Base-by-base conservation (phyloP, 768 basidiomycete species). In the Lyophyllum semitale region DNA sequence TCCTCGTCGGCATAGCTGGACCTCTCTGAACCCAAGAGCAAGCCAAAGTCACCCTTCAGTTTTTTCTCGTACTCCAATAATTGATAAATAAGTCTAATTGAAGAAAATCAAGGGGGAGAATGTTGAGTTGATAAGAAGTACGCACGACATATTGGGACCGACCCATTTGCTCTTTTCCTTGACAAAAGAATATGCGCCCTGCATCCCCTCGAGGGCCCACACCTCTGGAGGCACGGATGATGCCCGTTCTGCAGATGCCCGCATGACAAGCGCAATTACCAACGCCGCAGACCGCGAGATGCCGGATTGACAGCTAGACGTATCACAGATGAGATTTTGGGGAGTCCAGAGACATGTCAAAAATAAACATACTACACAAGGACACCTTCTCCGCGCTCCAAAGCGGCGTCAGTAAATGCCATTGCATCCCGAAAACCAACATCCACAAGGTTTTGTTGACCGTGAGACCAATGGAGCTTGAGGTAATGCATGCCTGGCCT, bases 101-200 rank as follows among this genome's bases (percentile, higher is more conserved):
- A 61, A n/a, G 43, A 61, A 55, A 51, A 55, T 61, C 59, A 54
- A 57, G 35, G 60, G 53, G 44, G 48, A 51, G 6, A 30, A 53
- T 51, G 43, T 48, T 43, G 45, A 58, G 48, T 47, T 43, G 58
- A 63, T 53, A 64, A 32, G 41, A 43, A 51, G 38, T 35, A 87
- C 92, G 72, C 76, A 93, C 90, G 91, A 93, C 87, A 96, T 95
- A 71, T 96, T 96, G 51, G 94, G 94, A 18, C 94, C 91, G 54
- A 93, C 83, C 77, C 87, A 88, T 71, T 83, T 85, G 69, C 89
- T 92, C 76, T 91, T 94, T 66, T 87, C 82, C 71, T 95, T 95
- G 41, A 95, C 93, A 73, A 84, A 96, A 44, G 87, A 73, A 71
- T 96, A 96, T 25, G 94, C 90, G 35, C 84, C 88, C 66, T 95